A percentile compares a stretch with the other conserved stretches of the same genome.
phyloP scores from a whole-genome alignment of 305 asterid species.

The Solanum hybrid region DNA sequence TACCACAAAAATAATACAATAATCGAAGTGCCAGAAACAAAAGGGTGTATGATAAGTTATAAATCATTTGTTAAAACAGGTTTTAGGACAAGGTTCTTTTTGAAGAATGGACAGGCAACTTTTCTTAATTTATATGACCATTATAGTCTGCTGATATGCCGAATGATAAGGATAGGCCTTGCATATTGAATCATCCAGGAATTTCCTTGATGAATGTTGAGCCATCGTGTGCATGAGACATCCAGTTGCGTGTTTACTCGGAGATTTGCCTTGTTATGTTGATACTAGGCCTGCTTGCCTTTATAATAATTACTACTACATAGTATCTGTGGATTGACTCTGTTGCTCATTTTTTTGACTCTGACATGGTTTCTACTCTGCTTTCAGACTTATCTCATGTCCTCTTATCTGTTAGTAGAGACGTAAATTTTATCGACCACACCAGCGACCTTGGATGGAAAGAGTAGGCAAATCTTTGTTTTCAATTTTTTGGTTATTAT shows the following conservation, averaged over 20 bases:
- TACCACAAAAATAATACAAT: not conserved
- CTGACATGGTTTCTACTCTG: not conserved
- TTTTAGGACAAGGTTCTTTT: not conserved
- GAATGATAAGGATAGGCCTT: not conserved
- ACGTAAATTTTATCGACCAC: slow-evolving; percentile 88
- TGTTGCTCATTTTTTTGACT: slow-evolving; percentile 5
- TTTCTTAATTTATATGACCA: not conserved
- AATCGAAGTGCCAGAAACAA: not conserved
- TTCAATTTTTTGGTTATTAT: not conserved
- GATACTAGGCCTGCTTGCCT: not conserved
- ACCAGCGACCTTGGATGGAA: slow-evolving; percentile 96
- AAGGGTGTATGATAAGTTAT: not conserved
- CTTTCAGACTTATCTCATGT: slow-evolving; percentile 88
- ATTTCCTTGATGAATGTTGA: not conserved
- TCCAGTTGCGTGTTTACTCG: not conserved
- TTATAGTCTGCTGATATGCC: not conserved
- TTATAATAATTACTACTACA: not conserved
- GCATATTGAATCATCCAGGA: not conserved
- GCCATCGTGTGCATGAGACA: not conserved
- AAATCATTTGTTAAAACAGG: not conserved
- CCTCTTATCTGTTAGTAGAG: slow-evolving; percentile 81
- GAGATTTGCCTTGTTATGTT: not conserved
- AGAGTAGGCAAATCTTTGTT: slow-evolving; percentile 72
- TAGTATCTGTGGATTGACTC: not conserved
- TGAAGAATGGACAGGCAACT: not conserved